A percentile compares a stretch with the other conserved stretches of the same genome.
Conservation (phyloP, 495 filamentous ascomycete species). For the Penicilliopsis zonata region DNA sequence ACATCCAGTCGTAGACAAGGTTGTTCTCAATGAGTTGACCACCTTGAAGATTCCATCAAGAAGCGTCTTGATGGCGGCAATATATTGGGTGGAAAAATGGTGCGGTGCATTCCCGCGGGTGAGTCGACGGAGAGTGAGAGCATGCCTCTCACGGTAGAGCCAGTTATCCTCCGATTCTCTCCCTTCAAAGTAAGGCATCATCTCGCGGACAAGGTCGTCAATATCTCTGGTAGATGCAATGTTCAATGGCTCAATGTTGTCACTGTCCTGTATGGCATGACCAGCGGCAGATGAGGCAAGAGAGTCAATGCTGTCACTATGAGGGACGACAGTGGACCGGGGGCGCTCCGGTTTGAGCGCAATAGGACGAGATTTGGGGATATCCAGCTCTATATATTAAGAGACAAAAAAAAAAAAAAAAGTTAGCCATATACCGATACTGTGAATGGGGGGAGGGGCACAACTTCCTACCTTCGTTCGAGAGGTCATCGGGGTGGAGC, state of each 20-base stretch:
- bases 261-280: slow-evolving; percentile 22
- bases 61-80: slow-evolving; percentile 56
- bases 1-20: slow-evolving; percentile 74
- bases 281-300: slow-evolving; percentile 4
- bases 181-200: slow-evolving; percentile 75
- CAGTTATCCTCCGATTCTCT: slow-evolving; percentile 88
- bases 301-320: slow-evolving; percentile 6
- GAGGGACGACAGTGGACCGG: slow-evolving; percentile 2
- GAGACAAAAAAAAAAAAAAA: no score
- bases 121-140: slow-evolving; percentile 62
- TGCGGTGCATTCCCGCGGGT: slow-evolving; percentile 73
- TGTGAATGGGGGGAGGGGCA: no score
- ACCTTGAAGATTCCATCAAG: slow-evolving; percentile 88
- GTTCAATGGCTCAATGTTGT: slow-evolving; percentile 65
- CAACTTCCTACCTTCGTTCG: slow-evolving; percentile 16
- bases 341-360: slow-evolving; percentile 1
- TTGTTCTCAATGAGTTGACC: slow-evolving; percentile 77
- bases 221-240: slow-evolving; percentile 72
- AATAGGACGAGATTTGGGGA: neutral
- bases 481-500: slow-evolving; percentile 12
- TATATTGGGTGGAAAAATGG: slow-evolving; percentile 58
- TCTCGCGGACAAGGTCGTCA: slow-evolving; percentile 69
- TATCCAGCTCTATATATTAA: slow-evolving; percentile 3
- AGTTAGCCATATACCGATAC: no score
- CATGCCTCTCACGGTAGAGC: slow-evolving; percentile 68